Percentiles rank a stretch among this genome's conserved stretches.
Conservation (phyloP, 148 eudicot species). For the Persicaria tinctoria region DNA sequence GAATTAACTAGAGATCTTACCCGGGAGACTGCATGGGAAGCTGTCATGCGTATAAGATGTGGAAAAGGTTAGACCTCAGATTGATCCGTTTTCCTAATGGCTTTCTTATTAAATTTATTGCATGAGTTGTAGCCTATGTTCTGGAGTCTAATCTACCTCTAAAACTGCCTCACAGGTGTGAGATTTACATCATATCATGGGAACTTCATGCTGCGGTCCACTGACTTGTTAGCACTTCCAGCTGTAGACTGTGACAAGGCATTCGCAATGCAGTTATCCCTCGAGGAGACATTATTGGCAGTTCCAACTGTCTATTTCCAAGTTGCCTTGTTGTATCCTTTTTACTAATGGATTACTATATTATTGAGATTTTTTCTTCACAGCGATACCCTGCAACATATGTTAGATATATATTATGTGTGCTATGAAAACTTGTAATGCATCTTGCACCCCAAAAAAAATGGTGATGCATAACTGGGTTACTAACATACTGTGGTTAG, state of each 20-base stretch:
- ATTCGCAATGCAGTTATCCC: constrained; percentile 74
- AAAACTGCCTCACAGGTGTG: constrained; percentile 44
- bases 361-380: neutral
- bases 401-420: neutral
- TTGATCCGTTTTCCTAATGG: neutral
- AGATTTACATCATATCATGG: constrained; percentile 92
- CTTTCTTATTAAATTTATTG: constrained; percentile 16
- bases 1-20: constrained; percentile 92
- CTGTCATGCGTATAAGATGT: constrained; percentile 95
- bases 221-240: constrained; percentile 95
- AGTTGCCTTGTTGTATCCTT: constrained; percentile 98
- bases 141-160: constrained; percentile 13
- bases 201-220: constrained; percentile 94
- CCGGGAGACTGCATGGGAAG: constrained; percentile 98
- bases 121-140: neutral
- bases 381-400: neutral
- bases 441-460: neutral
- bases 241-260: constrained; percentile 99
- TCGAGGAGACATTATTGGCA: constrained; percentile 83
- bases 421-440: neutral
- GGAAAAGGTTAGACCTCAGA: constrained; percentile 67
- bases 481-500: neutral
- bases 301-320: constrained; percentile 80
- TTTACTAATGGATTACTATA: neutral
- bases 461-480: neutral